Evolutionary conservation across 83 land plant species (phyloP).

Genomic region (Picea abies): DNA sequence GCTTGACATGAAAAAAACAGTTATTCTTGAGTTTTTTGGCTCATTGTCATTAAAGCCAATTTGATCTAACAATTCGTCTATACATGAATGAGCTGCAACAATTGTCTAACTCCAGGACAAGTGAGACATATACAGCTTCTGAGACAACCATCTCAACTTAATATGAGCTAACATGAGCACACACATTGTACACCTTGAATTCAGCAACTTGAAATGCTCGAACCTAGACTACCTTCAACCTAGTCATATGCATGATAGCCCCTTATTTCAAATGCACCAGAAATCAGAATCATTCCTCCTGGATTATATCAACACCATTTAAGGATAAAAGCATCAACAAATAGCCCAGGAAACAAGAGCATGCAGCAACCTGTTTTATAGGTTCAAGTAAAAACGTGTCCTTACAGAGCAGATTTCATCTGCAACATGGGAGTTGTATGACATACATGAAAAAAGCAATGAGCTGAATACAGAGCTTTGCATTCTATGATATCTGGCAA

Average conservation of each 20-base stretch:
- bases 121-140: background rate
- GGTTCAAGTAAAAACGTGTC: background rate
- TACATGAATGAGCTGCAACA: background rate
- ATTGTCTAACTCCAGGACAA: background rate
- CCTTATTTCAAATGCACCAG: slow-evolving; percentile 7
- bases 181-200: background rate
- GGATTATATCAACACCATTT: background rate
- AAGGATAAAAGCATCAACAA: background rate
- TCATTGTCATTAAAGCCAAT: background rate
- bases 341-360: background rate
- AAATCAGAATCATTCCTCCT: background rate
- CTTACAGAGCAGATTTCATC: background rate
- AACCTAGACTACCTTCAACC: background rate
- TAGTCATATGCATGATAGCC: background rate
- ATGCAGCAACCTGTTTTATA: slow-evolving; percentile 9
- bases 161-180: background rate
- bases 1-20: background rate
- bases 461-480: slow-evolving; percentile 1
- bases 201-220: slow-evolving; percentile 1
- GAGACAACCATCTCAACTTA: background rate
- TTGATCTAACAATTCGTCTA: background rate
- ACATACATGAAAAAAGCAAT: background rate
- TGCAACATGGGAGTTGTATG: background rate
- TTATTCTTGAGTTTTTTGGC: background rate
- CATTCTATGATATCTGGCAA: background rate